Percentiles rank a stretch among this genome's conserved stretches.
Conservation (phyloP, 495 filamentous ascomycete genomes). For the Amniculicola lignicola region DNA sequence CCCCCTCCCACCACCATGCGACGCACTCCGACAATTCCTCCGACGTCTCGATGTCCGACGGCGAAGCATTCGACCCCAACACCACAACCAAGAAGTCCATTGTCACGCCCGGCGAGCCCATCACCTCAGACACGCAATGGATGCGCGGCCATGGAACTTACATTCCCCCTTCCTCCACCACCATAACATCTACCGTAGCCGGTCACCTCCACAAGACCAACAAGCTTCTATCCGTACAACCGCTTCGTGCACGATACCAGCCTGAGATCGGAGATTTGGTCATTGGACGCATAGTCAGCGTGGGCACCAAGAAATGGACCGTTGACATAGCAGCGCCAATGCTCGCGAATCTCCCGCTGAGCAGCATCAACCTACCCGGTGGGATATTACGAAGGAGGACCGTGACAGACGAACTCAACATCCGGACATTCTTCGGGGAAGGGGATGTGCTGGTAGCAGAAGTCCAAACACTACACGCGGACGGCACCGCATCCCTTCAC, state of each 20-base stretch:
- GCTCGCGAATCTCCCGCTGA: conserved; percentile 76
- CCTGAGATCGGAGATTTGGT: conserved; percentile 96
- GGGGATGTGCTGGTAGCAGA: conserved; percentile 88
- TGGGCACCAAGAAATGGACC: conserved; percentile 85
- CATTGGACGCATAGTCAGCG: conserved; percentile 87
- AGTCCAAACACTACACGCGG: conserved; percentile 77
- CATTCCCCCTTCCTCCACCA: conserved; percentile 54
- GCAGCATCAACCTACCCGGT: conserved; percentile 89
- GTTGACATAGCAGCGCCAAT: conserved; percentile 86
- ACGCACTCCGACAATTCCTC: conserved; percentile 45
- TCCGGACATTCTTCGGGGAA: conserved; percentile 86
- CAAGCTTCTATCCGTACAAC: conserved; percentile 87
- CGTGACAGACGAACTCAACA: conserved; percentile 91
- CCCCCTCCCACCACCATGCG: no score
- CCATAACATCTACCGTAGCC: conserved; percentile 81
- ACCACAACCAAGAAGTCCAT: conserved; percentile 54
- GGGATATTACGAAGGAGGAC: conserved; percentile 89
- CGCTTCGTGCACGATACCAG: conserved; percentile 87
- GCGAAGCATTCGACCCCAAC: conserved; percentile 23
- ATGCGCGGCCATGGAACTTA: conserved; percentile 86
- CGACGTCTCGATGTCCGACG: conserved; percentile 55
- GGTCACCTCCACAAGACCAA: conserved; percentile 88
- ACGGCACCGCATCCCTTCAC: conserved; percentile 82
- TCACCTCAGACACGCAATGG: conserved; percentile 92
- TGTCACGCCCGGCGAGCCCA: conserved; percentile 83